Conservation (phyloP, 2,329 filamentous ascomycete species). For the Coniochaeta hoffmannii region DNA sequence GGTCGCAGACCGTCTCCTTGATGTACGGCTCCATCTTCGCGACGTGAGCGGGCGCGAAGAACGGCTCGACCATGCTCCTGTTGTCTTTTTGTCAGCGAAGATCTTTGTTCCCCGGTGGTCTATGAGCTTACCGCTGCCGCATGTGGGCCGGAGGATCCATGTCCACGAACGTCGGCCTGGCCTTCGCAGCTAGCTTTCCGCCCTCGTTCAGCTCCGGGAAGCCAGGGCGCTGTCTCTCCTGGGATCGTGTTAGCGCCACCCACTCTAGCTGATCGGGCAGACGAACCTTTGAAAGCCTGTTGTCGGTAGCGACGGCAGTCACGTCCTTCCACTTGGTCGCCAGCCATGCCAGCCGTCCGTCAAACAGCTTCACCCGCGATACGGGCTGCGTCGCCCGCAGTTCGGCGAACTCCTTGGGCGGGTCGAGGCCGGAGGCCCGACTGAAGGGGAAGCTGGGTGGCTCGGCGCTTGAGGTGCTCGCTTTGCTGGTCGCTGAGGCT, state of each 20-base stretch:
- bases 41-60: slow-evolving; percentile 32
- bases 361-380: slow-evolving; percentile 36
- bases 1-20: slow-evolving; percentile 33
- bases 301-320: slow-evolving; percentile 32
- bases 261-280: not conserved
- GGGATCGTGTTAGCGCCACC: not conserved
- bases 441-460: slow-evolving; percentile 29
- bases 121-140: slow-evolving; percentile 28
- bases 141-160: slow-evolving; percentile 42
- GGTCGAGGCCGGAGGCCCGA: slow-evolving; percentile 28
- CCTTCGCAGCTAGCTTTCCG: slow-evolving; percentile 39
- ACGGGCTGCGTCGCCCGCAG: slow-evolving; percentile 35
- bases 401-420: slow-evolving; percentile 34
- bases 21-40: slow-evolving; percentile 35
- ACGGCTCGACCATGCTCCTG: slow-evolving; percentile 36
- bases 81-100: not conserved
- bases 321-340: slow-evolving; percentile 40
- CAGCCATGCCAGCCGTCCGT: slow-evolving; percentile 38
- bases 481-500: not conserved
- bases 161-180: slow-evolving; percentile 41
- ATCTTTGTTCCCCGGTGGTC: not conserved
- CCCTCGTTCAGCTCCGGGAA: slow-evolving; percentile 40
- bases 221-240: slow-evolving; percentile 31
- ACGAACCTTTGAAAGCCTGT: slow-evolving; percentile 36
- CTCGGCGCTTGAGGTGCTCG: slow-evolving; percentile 3